phyloP scores from a whole-genome alignment of 1,139 yeast genomes.

The Scheffersomyces lignicola region DNA sequence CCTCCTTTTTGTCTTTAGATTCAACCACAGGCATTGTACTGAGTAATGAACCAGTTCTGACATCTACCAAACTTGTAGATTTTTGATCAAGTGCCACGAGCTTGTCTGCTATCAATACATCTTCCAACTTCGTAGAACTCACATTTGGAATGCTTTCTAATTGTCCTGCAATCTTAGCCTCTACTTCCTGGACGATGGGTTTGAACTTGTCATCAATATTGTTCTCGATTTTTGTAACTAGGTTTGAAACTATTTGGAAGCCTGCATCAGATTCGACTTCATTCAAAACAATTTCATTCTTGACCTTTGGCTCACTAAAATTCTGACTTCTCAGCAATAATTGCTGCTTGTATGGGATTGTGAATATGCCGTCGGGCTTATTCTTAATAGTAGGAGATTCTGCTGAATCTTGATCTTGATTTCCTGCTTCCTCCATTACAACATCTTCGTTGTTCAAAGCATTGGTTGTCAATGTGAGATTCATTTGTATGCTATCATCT shows the following conservation, averaged over 20 bases:
- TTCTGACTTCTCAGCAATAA: constrained; percentile 13
- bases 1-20: constrained; percentile 5
- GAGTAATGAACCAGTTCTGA: not conserved
- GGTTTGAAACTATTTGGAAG: constrained; percentile 22
- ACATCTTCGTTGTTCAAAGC: constrained; percentile 8
- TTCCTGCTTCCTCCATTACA: constrained; percentile 5
- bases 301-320: constrained; percentile 1
- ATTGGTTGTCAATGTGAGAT: constrained; percentile 19
- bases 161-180: constrained; percentile 9
- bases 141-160: not conserved
- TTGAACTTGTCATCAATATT: constrained; percentile 24
- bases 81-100: not conserved
- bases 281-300: not conserved
- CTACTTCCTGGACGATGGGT: constrained; percentile 13
- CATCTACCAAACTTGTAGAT: not conserved
- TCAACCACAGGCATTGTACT: constrained; percentile 4
- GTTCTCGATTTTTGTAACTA: constrained; percentile 24
- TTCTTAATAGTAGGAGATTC: constrained; percentile 8
- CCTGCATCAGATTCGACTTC: constrained; percentile 8
- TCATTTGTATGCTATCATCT: constrained; percentile 28
- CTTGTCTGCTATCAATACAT: not conserved
- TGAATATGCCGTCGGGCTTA: constrained; percentile 16
- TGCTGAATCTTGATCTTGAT: constrained; percentile 7
- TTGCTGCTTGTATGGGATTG: constrained; percentile 24
- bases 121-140: constrained; percentile 11